Percentiles rank a stretch among this genome's conserved stretches.
phyloP scores from a whole-genome alignment of 1,139 yeast genomes.

The Hansenula anomala region DNA sequence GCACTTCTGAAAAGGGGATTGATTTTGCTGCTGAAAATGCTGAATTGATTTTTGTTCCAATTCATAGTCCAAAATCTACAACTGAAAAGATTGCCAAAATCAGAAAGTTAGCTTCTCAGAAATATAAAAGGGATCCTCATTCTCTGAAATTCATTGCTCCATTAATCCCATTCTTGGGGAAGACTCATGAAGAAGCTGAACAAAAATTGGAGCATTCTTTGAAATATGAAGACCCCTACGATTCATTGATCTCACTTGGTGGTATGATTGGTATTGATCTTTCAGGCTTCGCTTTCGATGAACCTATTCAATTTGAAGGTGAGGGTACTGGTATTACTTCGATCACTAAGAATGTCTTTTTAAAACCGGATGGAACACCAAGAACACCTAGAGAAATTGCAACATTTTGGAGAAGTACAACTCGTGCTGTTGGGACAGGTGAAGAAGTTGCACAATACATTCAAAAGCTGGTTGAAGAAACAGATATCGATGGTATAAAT shows the following conservation, averaged over 20 bases:
- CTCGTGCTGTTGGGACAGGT: conserved; percentile 25
- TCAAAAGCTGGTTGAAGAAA: conserved; percentile 28
- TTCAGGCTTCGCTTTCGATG: conserved; percentile 1
- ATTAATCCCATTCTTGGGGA: not conserved
- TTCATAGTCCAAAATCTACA: no score
- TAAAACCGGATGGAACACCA: not conserved
- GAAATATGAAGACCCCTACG: conserved; percentile 27
- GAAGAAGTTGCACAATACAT: conserved; percentile 27
- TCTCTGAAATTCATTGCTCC: conserved; percentile 10
- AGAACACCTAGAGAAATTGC: conserved; percentile 4
- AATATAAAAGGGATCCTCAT: conserved; percentile 21
- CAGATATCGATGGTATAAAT: conserved; percentile 31
- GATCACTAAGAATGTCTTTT: not conserved
- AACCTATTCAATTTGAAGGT: not conserved
- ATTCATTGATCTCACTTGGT: not conserved
- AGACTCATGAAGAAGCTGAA: not conserved
- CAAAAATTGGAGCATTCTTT: not conserved
- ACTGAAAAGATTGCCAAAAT: conserved; percentile 17
- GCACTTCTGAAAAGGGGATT: conserved; percentile 32
- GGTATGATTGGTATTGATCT: conserved; percentile 4
- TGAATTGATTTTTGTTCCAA: conserved; percentile 33
- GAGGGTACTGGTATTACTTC: conserved; percentile 2
- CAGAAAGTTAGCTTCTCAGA: no score
- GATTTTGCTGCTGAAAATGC: conserved; percentile 35
- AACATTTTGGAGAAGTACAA: not conserved